Base-by-base conservation (phyloP, 1,284 basidiomycete species). In the Amylostereum areolatum region DNA sequence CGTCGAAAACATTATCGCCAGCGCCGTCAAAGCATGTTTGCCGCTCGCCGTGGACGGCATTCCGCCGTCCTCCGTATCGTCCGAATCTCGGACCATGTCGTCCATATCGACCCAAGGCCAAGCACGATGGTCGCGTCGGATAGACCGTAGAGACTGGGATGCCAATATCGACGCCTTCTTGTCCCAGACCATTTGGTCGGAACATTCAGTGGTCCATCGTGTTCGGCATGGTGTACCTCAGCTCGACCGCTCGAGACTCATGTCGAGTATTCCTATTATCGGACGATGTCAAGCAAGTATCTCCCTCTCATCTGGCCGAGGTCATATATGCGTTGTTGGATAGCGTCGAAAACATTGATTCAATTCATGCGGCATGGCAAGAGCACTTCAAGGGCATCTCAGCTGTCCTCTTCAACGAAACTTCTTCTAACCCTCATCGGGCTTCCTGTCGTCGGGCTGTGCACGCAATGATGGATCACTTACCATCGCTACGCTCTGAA, bases 1-100 rank as follows among this genome's bases (percentile, higher is more conserved):
- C 1, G 62, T 82, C 1, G 77, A 82, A 36, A 64, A 72, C 10
- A 60, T 83, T 53, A 70, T 83, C 28, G 72, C 76, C 3, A 57
- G 59, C 3, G 64, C 68, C 1, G 47, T 80, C 1, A 57, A 66
- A 25, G 67, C 69, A 0, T 66, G 60, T 5, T 58, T 80, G 3
- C 78, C 78, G 1, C 53, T 65, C 5, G 70, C 71, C n/a, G 54
- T 72, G 37, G 66, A 74, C 40, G 75, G 77, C 10, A 52, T 52
- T 24, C 49, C 40, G 48, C 30, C 52, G 47, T 11, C 29, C 11
- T 18, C 36, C 34, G n/a, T 30, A 45, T 5, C 39, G 28, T 36
- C 31, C 11, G 30, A 48, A 56, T 29, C 12, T 24, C 59, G 25
- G 52, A 46, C 7, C 35, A 48, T 49, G 46, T 61, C 18, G 33